These are phyloP conservation scores for Kwoniella europaea DNA, from an alignment of 768 basidiomycete species.

Conservation along the genomic window DNA sequence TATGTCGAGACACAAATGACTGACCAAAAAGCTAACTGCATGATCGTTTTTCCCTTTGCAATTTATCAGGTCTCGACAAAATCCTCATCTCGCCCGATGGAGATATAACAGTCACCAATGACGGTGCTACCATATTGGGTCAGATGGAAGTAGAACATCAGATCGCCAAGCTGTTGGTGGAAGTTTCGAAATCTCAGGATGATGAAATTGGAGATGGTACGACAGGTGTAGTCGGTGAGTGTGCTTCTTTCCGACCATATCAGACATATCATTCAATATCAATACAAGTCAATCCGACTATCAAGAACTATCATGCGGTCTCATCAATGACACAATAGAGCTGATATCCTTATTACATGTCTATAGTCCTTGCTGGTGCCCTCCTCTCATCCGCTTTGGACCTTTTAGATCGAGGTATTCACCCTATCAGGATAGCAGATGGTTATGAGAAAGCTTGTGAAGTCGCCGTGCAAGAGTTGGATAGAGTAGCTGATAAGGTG, in stretches of 20 bases:
- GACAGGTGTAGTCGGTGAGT: constrained; percentile 96
- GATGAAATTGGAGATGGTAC: constrained; percentile 99
- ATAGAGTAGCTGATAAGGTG: constrained; percentile 80
- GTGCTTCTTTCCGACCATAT: neutral
- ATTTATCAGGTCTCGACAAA: constrained; percentile 71
- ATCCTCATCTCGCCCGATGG: constrained; percentile 74
- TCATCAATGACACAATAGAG: neutral
- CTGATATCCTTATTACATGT: neutral
- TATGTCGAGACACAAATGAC: neutral
- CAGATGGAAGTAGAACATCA: constrained; percentile 99
- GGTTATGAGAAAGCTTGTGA: constrained; percentile 94
- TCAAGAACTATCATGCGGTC: too few relatives aligned
- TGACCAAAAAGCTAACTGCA: neutral
- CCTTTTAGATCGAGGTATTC: constrained; percentile 98
- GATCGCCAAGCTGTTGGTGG: constrained; percentile 93
- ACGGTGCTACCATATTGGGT: constrained; percentile 95
- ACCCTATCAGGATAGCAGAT: constrained; percentile 98
- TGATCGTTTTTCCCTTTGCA: neutral
- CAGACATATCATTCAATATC: too few relatives aligned
- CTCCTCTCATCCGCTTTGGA: constrained; percentile 91
- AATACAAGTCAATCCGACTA: too few relatives aligned
- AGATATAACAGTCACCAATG: constrained; percentile 98
- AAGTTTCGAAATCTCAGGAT: constrained; percentile 90
- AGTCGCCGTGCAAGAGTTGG: constrained; percentile 86
- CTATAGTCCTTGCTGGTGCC: constrained; percentile 91